These are phyloP conservation scores for Arthrobotrys conoides DNA, from an alignment of 2,329 filamentous ascomycete species.

Conservation along the genomic window DNA sequence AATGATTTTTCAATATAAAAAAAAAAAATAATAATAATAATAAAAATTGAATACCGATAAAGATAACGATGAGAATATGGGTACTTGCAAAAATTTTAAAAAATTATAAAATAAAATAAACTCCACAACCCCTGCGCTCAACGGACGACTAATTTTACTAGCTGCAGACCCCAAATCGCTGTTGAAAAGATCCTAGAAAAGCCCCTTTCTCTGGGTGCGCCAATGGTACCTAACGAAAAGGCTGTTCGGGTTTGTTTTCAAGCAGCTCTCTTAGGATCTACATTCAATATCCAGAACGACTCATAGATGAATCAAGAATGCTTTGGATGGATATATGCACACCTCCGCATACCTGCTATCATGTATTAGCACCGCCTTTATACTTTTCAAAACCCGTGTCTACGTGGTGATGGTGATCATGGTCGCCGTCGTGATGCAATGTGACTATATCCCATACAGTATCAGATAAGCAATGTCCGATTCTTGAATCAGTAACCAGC, in stretches of 20 bases:
- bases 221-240: not conserved
- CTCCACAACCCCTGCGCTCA: slow-evolving; percentile 32
- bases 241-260: not conserved
- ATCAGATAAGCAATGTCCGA: not conserved
- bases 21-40: too few species aligned
- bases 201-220: not conserved
- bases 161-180: not conserved
- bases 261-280: not conserved
- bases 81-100: too few species aligned
- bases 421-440: slow-evolving; percentile 90
- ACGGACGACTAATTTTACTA: slow-evolving; percentile 5
- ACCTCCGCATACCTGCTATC: slow-evolving; percentile 11
- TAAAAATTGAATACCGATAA: not conserved
- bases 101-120: slow-evolving; percentile 12
- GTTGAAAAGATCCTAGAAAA: not conserved
- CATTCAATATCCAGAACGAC: not conserved
- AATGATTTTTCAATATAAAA: too few species aligned
- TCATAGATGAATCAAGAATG: not conserved
- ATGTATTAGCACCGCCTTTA: slow-evolving; percentile 9
- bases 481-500: not conserved
- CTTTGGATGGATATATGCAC: not conserved
- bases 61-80: too few species aligned
- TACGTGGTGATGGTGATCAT: slow-evolving; percentile 66
- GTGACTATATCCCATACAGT: slow-evolving; percentile 78
- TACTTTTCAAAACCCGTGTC: slow-evolving; percentile 41